These are phyloP conservation scores for Botrytis galanthina DNA, from an alignment of 2,329 filamentous ascomycete species.

Conservation along the genomic window DNA sequence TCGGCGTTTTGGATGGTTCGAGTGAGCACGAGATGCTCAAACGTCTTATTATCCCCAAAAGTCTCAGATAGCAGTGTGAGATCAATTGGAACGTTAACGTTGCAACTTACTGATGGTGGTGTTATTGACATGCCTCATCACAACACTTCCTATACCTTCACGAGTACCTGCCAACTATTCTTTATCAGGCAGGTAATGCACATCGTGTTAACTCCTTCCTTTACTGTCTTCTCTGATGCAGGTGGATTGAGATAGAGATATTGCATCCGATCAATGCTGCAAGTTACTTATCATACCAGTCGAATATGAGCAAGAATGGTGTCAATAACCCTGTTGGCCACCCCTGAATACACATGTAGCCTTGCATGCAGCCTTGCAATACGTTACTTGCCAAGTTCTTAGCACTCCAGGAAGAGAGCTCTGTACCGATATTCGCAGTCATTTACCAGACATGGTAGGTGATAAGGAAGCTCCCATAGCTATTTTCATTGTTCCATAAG, in stretches of 20 bases:
- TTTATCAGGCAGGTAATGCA: conserved; percentile 18
- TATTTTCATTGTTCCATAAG: conserved; percentile 15
- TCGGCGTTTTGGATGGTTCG: background rate
- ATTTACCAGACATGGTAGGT: conserved; percentile 2
- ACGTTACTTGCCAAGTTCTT: background rate
- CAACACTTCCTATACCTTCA: background rate
- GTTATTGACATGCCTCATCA: background rate
- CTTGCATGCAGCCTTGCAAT: conserved; percentile 1
- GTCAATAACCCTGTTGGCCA: conserved; percentile 8
- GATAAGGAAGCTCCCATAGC: conserved; percentile 17
- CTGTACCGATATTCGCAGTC: background rate
- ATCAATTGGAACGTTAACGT: background rate
- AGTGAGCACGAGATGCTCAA: background rate
- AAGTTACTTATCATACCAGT: conserved; percentile 6
- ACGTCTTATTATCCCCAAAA: background rate
- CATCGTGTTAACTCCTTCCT: conserved; percentile 11
- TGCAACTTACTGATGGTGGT: conserved; percentile 8
- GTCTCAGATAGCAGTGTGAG: background rate
- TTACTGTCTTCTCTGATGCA: conserved; percentile 6
- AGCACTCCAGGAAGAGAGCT: background rate
- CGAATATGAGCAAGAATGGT: background rate
- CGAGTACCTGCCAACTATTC: background rate
- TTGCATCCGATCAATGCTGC: conserved; percentile 5
- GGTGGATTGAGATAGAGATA: background rate
- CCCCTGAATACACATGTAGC: conserved; percentile 5